Percentiles rank a stretch among this genome's conserved stretches.
Evolutionary conservation across 768 basidiomycete species (phyloP).

Genomic region (Tricholoma sp.): DNA sequence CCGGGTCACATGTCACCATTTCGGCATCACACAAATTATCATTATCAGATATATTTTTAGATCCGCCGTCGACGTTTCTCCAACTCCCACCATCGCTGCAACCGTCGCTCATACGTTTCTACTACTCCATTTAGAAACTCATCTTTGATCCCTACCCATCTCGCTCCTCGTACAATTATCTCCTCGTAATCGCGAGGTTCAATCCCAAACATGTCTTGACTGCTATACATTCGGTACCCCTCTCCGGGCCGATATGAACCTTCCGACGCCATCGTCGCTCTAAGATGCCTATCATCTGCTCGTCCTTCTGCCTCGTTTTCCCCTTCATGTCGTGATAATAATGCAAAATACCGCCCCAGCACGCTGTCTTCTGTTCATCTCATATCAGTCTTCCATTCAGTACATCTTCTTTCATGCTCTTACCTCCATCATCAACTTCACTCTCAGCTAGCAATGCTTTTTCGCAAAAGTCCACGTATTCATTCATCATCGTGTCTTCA

Average conservation of each 20-base stretch:
- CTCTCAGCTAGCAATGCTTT: constrained; percentile 33
- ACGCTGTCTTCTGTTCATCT: constrained; percentile 14
- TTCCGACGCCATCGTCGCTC: constrained; percentile 6
- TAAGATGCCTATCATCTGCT: neutral
- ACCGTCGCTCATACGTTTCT: constrained; percentile 60
- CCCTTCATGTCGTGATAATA: constrained; percentile 12
- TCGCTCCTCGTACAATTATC: constrained; percentile 47
- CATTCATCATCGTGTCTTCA: constrained; percentile 48
- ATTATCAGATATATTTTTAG: constrained; percentile 9
- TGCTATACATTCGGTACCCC: constrained; percentile 57
- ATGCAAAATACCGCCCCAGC: constrained; percentile 38
- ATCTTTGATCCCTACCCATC: constrained; percentile 49
- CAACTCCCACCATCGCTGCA: constrained; percentile 35
- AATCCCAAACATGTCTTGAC: constrained; percentile 61
- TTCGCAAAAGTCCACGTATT: constrained; percentile 64
- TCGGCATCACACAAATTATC: too few species aligned
- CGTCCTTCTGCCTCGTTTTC: neutral
- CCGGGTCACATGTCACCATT: constrained; percentile 1
- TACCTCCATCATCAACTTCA: constrained; percentile 16
- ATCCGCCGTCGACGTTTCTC: constrained; percentile 16
- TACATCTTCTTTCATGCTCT: constrained; percentile 1
- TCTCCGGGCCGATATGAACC: constrained; percentile 46
- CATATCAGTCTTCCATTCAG: constrained; percentile 10
- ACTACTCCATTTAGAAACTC: constrained; percentile 52
- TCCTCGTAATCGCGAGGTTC: constrained; percentile 44